phyloP scores from a whole-genome alignment of 1,284 basidiomycete genomes.

The Cutaneotrichosporon cyanovorans region DNA sequence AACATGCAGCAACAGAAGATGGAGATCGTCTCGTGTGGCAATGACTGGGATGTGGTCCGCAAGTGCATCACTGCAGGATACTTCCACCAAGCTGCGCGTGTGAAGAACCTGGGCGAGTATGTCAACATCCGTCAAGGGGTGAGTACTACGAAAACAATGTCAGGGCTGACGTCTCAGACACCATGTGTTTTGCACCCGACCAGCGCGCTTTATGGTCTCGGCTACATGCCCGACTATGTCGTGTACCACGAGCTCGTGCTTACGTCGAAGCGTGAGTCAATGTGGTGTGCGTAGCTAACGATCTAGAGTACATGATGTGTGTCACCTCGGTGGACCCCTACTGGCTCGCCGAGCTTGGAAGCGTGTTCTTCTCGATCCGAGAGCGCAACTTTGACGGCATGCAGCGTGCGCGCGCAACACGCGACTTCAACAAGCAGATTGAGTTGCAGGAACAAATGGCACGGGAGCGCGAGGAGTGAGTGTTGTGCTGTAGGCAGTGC shows the following conservation, averaged over 20 bases:
- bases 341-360: constrained; percentile 89
- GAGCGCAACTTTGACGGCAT: constrained; percentile 87
- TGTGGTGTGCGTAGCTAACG: neutral
- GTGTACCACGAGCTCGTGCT: constrained; percentile 93
- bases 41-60: constrained; percentile 89
- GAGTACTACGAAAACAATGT: constrained; percentile 18
- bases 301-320: constrained; percentile 75
- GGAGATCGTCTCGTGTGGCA: constrained; percentile 78
- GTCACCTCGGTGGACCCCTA: constrained; percentile 91
- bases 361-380: constrained; percentile 89
- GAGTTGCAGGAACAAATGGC: constrained; percentile 83
- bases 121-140: constrained; percentile 92
- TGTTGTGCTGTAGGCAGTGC: constrained; percentile 16
- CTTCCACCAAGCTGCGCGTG: constrained; percentile 96
- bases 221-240: constrained; percentile 93
- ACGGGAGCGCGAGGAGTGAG: constrained; percentile 73
- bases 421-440: constrained; percentile 80
- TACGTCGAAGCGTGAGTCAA: constrained; percentile 69
- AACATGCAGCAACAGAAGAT: constrained; percentile 99
- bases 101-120: constrained; percentile 98
- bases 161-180: constrained; percentile 25
- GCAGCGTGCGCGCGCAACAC: constrained; percentile 62
- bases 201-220: constrained; percentile 89
- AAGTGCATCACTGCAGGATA: constrained; percentile 98
- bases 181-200: constrained; percentile 73